Conservation (phyloP, 1,284 basidiomycete genomes). For the Rhodotorula sp. region DNA sequence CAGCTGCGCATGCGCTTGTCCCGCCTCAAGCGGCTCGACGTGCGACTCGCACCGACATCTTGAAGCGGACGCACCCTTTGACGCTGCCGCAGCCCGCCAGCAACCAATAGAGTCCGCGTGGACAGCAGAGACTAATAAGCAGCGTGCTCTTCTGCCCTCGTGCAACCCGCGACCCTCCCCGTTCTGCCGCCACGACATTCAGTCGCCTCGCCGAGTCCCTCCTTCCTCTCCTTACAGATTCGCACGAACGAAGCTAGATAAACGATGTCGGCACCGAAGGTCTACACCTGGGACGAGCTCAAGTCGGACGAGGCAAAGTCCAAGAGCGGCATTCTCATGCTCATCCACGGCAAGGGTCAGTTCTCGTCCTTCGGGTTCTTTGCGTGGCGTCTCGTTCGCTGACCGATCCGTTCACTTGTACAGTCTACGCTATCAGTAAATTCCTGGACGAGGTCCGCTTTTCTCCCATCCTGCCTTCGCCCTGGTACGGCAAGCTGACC, state of each 20-base stretch:
- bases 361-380: not conserved
- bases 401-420: no score
- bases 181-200: not conserved
- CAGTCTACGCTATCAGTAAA: conserved; percentile 91
- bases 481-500: not conserved
- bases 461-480: no score
- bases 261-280: conserved; percentile 17
- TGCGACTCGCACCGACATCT: no score
- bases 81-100: no score
- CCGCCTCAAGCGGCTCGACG: no score
- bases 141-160: no score
- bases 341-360: conserved; percentile 71
- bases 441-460: conserved; percentile 89
- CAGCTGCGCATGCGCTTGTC: no score
- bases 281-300: conserved; percentile 37
- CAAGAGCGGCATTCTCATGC: conserved; percentile 72
- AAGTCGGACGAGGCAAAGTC: conserved; percentile 42
- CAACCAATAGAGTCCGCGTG: no score
- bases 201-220: not conserved
- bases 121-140: no score
- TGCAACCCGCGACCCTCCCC: no score
- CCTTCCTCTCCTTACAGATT: not conserved
- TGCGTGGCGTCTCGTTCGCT: not conserved
- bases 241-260: no score
- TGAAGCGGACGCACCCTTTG: no score